Conservation (phyloP, 2,329 filamentous ascomycete species). For the Monilinia polystroma region DNA sequence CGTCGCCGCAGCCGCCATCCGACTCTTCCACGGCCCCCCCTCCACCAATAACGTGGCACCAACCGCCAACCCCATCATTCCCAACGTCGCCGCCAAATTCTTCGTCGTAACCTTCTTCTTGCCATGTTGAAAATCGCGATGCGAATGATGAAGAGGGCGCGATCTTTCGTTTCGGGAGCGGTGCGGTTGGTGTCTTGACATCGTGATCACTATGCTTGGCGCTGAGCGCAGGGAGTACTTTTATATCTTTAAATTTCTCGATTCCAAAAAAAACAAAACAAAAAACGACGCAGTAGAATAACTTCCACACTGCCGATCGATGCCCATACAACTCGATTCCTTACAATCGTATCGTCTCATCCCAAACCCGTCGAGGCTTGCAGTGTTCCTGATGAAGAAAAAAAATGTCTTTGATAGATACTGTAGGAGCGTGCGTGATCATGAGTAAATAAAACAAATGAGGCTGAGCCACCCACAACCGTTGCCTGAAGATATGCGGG, state of each 20-base stretch:
- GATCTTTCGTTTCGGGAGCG: background rate
- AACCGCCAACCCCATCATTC: conserved; percentile 17
- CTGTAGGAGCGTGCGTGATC: background rate
- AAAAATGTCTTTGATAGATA: too few relatives aligned
- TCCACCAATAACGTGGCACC: conserved; percentile 11
- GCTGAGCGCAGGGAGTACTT: too few relatives aligned
- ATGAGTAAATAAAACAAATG: background rate
- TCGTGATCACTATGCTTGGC: background rate
- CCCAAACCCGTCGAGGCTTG: background rate
- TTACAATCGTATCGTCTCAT: background rate
- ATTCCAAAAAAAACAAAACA: too few relatives aligned
- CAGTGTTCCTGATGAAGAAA: background rate
- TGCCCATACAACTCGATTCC: too few relatives aligned
- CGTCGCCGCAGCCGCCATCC: conserved; percentile 14
- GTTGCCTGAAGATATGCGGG: conserved; percentile 11
- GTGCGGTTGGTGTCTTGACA: conserved; percentile 5
- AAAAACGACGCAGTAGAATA: too few relatives aligned
- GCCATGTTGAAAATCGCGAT: background rate
- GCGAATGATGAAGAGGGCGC: background rate
- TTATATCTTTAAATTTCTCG: too few relatives aligned
- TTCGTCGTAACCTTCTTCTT: conserved; percentile 9
- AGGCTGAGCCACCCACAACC: conserved; percentile 8
- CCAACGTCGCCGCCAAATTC: conserved; percentile 4
- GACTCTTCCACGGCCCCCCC: conserved; percentile 10
- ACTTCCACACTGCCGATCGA: too few relatives aligned